phyloP scores from a whole-genome alignment of 768 basidiomycete genomes.

The Coprinopsis cinerea region DNA sequence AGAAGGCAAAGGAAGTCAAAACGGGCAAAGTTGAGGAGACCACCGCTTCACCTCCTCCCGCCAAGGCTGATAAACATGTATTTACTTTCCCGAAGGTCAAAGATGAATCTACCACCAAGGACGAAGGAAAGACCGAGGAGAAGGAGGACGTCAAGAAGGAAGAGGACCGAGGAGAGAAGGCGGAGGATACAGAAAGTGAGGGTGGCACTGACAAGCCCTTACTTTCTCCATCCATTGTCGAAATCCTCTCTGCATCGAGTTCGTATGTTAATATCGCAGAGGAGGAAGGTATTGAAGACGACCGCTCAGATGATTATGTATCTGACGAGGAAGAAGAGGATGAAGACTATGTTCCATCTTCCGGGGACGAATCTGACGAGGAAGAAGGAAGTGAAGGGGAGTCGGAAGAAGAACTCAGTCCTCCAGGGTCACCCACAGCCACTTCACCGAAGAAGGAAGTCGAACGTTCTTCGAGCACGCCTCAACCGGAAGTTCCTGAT shows the following conservation, averaged over 20 bases:
- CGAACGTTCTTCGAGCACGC: conserved; percentile 56
- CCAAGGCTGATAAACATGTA: no score
- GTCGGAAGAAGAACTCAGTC: conserved; percentile 19
- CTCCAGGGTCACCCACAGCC: conserved; percentile 25
- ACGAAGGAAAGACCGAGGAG: conserved; percentile 5
- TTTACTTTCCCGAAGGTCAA: no score
- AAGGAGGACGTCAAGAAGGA: conserved; percentile 4
- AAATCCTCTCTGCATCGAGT: conserved; percentile 17
- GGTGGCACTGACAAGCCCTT: not conserved
- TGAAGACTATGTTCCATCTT: conserved; percentile 15
- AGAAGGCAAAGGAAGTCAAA: not conserved
- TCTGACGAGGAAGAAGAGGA: conserved; percentile 17
- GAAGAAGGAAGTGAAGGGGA: conserved; percentile 21
- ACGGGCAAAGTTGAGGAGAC: no score
- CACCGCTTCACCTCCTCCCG: no score
- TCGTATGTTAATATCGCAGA: conserved; percentile 21
- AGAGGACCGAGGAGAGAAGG: not conserved
- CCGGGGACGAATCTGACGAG: conserved; percentile 11
- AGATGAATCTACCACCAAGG: no score
- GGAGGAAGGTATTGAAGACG: conserved; percentile 19
- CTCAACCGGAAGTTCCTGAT: conserved; percentile 44
- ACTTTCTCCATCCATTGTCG: not conserved
- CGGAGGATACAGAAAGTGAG: not conserved
- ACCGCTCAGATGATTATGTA: conserved; percentile 23
- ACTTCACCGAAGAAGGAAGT: conserved; percentile 11